Conservation (phyloP, 108 stramenopile species). For the Nitzschia sp. region DNA sequence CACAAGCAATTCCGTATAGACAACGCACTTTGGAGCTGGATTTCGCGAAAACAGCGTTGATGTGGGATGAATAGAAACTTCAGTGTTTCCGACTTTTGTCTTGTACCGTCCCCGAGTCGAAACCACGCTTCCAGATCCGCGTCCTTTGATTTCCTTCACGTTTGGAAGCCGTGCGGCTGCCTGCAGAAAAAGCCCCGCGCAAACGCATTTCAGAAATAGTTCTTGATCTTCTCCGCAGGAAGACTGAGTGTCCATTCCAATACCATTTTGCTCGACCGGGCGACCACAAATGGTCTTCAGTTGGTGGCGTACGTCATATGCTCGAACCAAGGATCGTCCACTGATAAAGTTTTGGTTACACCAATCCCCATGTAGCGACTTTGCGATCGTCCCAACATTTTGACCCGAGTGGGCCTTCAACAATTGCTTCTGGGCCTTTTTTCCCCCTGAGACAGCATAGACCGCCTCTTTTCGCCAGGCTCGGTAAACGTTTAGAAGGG, state of each 20-base stretch:
- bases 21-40: constrained; percentile 91
- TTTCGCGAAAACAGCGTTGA: constrained; percentile 89
- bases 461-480: constrained; percentile 85
- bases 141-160: constrained; percentile 52
- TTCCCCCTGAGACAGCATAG: constrained; percentile 36
- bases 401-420: constrained; percentile 33
- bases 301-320: constrained; percentile 73
- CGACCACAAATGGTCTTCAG: constrained; percentile 58
- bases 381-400: constrained; percentile 58
- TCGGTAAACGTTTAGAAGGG: constrained; percentile 90
- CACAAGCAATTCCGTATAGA: constrained; percentile 90
- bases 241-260: constrained; percentile 60
- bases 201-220: constrained; percentile 83
- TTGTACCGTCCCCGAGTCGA: constrained; percentile 87
- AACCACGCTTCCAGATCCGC: constrained; percentile 67
- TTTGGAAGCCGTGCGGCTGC: constrained; percentile 61
- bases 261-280: constrained; percentile 50
- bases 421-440: constrained; percentile 37
- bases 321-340: constrained; percentile 70
- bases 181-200: constrained; percentile 91
- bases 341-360: constrained; percentile 79
- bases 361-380: constrained; percentile 80
- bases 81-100: constrained; percentile 85
- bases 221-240: constrained; percentile 68
- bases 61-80: constrained; percentile 94